These are phyloP conservation scores for Mucor mucedo DNA, from an alignment of 371 early-diverging fungal genomes.

Conservation along the genomic window DNA sequence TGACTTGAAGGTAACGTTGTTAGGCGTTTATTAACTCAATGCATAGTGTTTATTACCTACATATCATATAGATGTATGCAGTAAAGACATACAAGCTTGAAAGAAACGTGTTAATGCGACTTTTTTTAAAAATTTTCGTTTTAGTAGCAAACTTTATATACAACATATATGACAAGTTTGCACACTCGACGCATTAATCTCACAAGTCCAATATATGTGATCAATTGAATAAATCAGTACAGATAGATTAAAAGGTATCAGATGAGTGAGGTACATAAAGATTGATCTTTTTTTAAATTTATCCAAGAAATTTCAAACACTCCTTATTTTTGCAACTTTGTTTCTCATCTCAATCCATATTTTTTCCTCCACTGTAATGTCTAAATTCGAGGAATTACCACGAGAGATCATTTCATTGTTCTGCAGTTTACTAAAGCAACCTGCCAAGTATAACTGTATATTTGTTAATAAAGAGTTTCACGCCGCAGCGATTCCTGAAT, in stretches of 20 bases:
- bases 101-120: no score
- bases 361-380: conserved; percentile 11
- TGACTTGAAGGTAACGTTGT: no score
- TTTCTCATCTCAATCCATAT: background rate
- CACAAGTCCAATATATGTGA: no score
- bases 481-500: conserved; percentile 29
- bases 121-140: no score
- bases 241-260: background rate
- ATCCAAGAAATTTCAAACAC: background rate
- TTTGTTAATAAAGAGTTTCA: conserved; percentile 30
- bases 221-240: no score
- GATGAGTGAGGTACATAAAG: background rate
- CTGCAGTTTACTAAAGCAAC: conserved; percentile 28
- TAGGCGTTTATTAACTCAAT: no score
- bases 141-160: no score
- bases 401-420: conserved; percentile 30
- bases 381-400: conserved; percentile 25
- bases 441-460: conserved; percentile 28
- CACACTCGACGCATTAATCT: no score
- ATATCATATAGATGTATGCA: no score
- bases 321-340: background rate
- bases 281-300: conserved; percentile 4
- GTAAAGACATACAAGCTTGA: no score
- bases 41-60: no score
- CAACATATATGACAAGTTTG: no score